Evolutionary conservation across 805 yeast species (phyloP), one percentile per base, ranked within the genome.

Genomic region (Hanseniaspora occidentalis): DNA sequence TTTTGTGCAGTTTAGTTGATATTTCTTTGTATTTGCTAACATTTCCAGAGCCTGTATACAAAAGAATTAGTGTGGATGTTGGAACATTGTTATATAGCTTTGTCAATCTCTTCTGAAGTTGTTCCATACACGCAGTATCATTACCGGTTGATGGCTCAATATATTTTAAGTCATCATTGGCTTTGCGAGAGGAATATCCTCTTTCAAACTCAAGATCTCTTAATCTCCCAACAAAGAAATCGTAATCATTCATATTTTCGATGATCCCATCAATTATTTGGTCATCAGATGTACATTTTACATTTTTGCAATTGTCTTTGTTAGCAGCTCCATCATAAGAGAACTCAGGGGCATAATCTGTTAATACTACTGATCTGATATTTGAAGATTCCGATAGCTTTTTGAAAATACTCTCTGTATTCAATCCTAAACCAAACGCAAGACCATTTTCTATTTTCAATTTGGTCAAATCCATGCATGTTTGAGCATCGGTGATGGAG

Each of bases 401-500:
- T 6, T 60, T 56, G 45, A 66, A 70, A 4, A 74, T 51, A 17
- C 66, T 61, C 37, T 64, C 67, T 2, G 69, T 68, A 38, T 61
- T 58, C 8, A 65, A 47, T 3, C 62, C 62, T 42, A 62, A 61
- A 0, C 97, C 97, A 57, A 71, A 81, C 2, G 67, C 60, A 5
- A 60, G 54, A 1, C 96, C 96, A 42, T 78, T 75, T 4, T 65
- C 58, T 11, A 86, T 58, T 53, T 88, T 86, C 47, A 76, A 49
- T 49, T 82, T 77, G 1, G 83, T 73, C 38, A 89, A 67, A 39
- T 84, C 85, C 51, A 88, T 64, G 54, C 95, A 84, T 1, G 95
- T 77, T 22, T 57, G 57, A 10, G 95, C 81, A 54, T 89, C 98
- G 54, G 84, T 95, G 4, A 80, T 69, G 0, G 97, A 81, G 40